Base-by-base conservation (phyloP, 2,329 filamentous ascomycete species). In the Neonectria magnoliae region DNA sequence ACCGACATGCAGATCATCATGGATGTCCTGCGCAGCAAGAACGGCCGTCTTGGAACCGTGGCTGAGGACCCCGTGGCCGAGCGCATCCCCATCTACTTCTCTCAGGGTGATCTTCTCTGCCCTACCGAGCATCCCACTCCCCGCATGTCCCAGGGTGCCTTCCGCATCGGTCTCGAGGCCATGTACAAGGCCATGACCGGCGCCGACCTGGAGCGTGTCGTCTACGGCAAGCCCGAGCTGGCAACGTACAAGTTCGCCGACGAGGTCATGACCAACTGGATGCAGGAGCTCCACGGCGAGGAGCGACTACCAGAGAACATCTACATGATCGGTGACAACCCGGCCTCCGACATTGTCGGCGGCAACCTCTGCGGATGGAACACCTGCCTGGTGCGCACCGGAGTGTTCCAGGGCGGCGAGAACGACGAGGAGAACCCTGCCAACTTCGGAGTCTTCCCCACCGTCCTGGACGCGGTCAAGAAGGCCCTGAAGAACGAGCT, bases 291-390 rank as follows among this genome's bases (percentile, higher is more conserved):
- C 69, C 91, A 93, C 83, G 88, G 88, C 75, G 90, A 93, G 78
- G 88, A 91, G 82, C 83, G 81, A 65, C 83, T 84, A 13, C 78
- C 96, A 57, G 82, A 84, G 72, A 87, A 84, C 50, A 93, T 97
- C 6, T 97, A 95, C 78, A 97, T 97, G 94, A 86, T 97, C 38
- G 94, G 94, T 5, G 91, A 93, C 75, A 93, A 93, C 73, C 91
- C 91, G 2, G 72, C 72, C 27, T 74, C 72, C n/a, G 72, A 74
- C 60, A 74, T 74, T 31, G 68, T 74, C 68, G 91, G 91, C 67
- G 91, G 91, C 66, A 93, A 93, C 84, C 91, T 90, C 86, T 93
- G 93, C 79, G 90, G 90, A 65, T 93, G 91, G 91, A 93, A 93
- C 81, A 93, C 91, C 3, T 93, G 91, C 75, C 81, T 93, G 59